Conservation (phyloP, 2,329 filamentous ascomycete species). For the Xenoacremonium recifei region DNA sequence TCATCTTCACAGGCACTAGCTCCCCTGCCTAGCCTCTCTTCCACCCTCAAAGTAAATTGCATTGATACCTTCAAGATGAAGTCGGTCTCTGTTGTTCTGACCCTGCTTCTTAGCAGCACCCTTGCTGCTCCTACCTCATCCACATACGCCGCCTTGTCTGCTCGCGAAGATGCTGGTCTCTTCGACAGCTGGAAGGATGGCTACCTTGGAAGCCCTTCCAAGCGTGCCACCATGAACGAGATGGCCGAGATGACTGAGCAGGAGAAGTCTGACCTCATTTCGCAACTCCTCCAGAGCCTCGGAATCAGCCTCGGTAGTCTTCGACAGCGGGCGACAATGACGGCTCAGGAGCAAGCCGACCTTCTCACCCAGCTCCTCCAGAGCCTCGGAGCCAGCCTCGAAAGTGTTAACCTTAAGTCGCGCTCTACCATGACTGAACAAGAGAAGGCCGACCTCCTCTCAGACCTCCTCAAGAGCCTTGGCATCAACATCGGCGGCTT, state of each 20-base stretch:
- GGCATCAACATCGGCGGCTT: not conserved
- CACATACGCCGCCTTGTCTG: slow-evolving; percentile 8
- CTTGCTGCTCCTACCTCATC: slow-evolving; percentile 7
- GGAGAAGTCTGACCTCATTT: not conserved
- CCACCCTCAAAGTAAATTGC: too few species aligned
- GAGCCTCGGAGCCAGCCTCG: too few species aligned
- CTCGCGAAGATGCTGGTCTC: slow-evolving; percentile 7
- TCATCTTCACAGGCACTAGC: not conserved
- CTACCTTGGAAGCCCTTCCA: slow-evolving; percentile 1
- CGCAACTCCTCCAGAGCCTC: not conserved
- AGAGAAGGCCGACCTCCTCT: not conserved
- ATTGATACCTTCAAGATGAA: slow-evolving; percentile 12
- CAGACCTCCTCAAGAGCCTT: not conserved
- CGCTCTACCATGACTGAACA: not conserved
- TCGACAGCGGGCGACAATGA: not conserved
- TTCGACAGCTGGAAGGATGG: slow-evolving; percentile 3
- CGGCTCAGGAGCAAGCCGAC: not conserved
- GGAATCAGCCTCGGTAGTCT: not conserved
- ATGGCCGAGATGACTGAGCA: not conserved
- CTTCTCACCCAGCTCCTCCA: not conserved
- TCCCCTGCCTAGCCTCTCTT: not conserved
- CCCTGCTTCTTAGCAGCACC: slow-evolving; percentile 6
- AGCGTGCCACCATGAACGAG: not conserved
- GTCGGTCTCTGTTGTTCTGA: slow-evolving; percentile 8
- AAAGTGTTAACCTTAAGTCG: not conserved